phyloP scores from a whole-genome alignment of 148 eudicot genomes.

The Beta vulgaris region DNA sequence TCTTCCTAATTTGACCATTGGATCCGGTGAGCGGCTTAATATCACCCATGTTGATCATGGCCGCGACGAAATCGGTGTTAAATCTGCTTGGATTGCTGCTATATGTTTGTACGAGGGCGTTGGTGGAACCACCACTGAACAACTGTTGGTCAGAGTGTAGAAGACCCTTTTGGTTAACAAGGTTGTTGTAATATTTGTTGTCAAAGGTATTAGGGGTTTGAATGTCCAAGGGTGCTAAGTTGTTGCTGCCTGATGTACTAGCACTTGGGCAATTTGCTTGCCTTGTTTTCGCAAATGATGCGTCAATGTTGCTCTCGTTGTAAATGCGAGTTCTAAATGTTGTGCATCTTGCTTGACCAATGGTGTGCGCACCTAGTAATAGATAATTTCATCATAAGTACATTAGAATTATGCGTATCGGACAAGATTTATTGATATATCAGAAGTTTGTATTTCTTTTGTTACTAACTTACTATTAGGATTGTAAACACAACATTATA shows the following conservation, averaged over 20 bases:
- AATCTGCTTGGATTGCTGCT: slow-evolving; percentile 27
- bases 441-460: too few relatives aligned
- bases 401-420: background rate
- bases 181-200: slow-evolving; percentile 45
- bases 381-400: background rate
- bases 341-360: slow-evolving; percentile 65
- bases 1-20: slow-evolving; percentile 60
- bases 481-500: too few relatives aligned
- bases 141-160: slow-evolving; percentile 67
- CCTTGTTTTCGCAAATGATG: slow-evolving; percentile 34
- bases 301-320: slow-evolving; percentile 57
- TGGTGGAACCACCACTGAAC: slow-evolving; percentile 54
- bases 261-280: slow-evolving; percentile 42
- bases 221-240: slow-evolving; percentile 52
- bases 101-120: slow-evolving; percentile 37
- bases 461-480: too few relatives aligned
- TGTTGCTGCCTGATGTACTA: slow-evolving; percentile 44
- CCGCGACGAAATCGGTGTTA: slow-evolving; percentile 41
- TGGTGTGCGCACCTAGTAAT: slow-evolving; percentile 46
- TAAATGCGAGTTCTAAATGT: slow-evolving; percentile 46
- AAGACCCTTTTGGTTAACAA: slow-evolving; percentile 43
- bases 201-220: slow-evolving; percentile 50
- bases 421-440: background rate
- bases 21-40: slow-evolving; percentile 62
- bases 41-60: slow-evolving; percentile 65